These are phyloP conservation scores for Smallanthus sonchifolius DNA, from an alignment of 129 eudicot genomes.

Conservation along the genomic window DNA sequence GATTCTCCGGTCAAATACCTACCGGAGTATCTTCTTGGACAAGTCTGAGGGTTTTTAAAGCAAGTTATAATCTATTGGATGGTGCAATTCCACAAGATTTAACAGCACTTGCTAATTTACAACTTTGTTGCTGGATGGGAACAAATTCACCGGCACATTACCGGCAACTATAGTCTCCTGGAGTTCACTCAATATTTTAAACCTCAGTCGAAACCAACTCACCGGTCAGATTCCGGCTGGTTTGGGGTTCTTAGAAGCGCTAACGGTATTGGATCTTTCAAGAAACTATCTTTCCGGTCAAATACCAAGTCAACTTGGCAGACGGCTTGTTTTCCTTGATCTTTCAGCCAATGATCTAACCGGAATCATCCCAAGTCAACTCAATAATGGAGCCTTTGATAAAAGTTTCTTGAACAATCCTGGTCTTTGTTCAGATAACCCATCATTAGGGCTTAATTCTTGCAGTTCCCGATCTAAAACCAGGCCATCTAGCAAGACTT, in stretches of 20 bases:
- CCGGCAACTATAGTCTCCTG: constrained; percentile 53
- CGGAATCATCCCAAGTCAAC: constrained; percentile 55
- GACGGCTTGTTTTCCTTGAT: constrained; percentile 41
- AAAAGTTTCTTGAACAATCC: constrained; percentile 60
- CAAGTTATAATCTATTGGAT: constrained; percentile 49
- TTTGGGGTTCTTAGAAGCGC: constrained; percentile 51
- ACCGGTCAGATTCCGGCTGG: constrained; percentile 65
- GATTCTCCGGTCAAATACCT: constrained; percentile 66
- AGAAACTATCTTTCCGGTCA: constrained; percentile 56
- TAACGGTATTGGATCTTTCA: constrained; percentile 58
- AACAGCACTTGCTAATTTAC: constrained; percentile 46
- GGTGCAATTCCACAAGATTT: constrained; percentile 65
- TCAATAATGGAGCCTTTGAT: constrained; percentile 46
- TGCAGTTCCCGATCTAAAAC: constrained; percentile 39
- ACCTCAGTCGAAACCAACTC: constrained; percentile 58
- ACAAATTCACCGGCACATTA: constrained; percentile 52
- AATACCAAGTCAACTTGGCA: constrained; percentile 59
- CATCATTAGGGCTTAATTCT: constrained; percentile 36
- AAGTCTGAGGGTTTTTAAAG: constrained; percentile 43
- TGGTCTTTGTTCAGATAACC: constrained; percentile 57
- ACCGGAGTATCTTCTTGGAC: constrained; percentile 50
- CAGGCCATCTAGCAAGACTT: constrained; percentile 23
- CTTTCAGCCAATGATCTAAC: constrained; percentile 60
- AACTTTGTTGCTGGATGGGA: constrained; percentile 48
- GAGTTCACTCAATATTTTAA: constrained; percentile 43